Evolutionary conservation across 352 stramenopile species (phyloP).

Genomic region (Pythium plurisporium): DNA sequence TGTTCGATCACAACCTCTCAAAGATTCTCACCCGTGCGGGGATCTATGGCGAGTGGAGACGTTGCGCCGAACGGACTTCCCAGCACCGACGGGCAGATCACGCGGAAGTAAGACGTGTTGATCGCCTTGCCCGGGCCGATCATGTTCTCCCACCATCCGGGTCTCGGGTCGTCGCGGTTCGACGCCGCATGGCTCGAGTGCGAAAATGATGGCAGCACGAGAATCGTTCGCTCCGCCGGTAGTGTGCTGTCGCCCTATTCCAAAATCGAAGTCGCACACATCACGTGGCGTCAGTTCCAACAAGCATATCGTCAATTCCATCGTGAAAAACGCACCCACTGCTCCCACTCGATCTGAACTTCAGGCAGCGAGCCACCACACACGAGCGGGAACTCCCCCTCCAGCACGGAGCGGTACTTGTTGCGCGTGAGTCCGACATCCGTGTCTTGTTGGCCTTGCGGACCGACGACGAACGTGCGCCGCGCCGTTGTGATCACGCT

Average conservation of each 20-base stretch:
- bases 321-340: constrained; percentile 42
- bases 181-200: constrained; percentile 81
- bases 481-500: constrained; percentile 4
- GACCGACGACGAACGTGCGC: constrained; percentile 39
- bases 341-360: constrained; percentile 68
- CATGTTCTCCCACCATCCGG: constrained; percentile 88
- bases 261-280: neutral
- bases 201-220: constrained; percentile 85
- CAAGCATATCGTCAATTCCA: too few relatives aligned
- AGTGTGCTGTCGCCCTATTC: constrained; percentile 58
- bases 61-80: constrained; percentile 84
- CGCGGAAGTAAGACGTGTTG: constrained; percentile 86
- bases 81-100: constrained; percentile 82
- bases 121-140: constrained; percentile 81
- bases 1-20: too few relatives aligned
- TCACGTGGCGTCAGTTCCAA: neutral
- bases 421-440: constrained; percentile 48
- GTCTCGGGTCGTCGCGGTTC: constrained; percentile 71
- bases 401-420: constrained; percentile 65
- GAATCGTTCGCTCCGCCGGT: constrained; percentile 63
- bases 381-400: constrained; percentile 55
- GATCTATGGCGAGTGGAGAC: constrained; percentile 59
- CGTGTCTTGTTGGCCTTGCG: constrained; percentile 21
- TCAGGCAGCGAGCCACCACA: constrained; percentile 55
- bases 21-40: constrained; percentile 31